Base-by-base conservation (phyloP, 805 yeast genomes). In the Schizosaccharomyces octosporus region DNA sequence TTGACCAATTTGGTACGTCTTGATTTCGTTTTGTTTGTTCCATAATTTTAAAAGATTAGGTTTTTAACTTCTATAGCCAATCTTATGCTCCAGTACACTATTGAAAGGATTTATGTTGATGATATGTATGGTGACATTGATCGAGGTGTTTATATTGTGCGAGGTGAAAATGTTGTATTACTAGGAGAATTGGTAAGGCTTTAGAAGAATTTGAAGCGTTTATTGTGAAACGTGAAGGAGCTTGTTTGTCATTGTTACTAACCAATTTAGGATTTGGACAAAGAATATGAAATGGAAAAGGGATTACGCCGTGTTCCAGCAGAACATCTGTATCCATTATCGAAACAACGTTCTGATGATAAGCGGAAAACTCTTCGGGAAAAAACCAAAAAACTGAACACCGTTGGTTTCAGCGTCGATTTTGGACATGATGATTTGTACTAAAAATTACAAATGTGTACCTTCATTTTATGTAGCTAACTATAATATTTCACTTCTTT, bases 91-190 rank as follows among this genome's bases (percentile, higher is more conserved):
- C 97, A 93, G 72, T 95, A 89, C 70, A 82, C 95, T 19, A 75
- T 82, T 59, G 97, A 93, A 71, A 80, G 96, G 71, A 80, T 88
- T 66, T 75, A 84, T 65, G 70, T 76, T 19, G 80, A 76, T 17
- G 63, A 63, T 32, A 74, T 78, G 64, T 90, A 82, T 69, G 95
- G 85, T 7, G 95, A 90, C 70, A 75, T 74, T n/a, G 76, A 76
- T 60, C 78, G 84, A 61, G 96, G 95, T 9, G 85, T 87, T 60
- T 83, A 82, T 69, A 79, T 93, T 74, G 83, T 93, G 51, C 84
- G 98, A 72, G 98, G 98, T 64, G 98, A 93, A 71, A 90, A 90
- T 67, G 93, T 93, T 7, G 93, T 89, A 9, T 80, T 89, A 81
- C 71, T 93, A 70, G 98, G 97, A 24, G 97, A 90, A 70, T 79